A percentile compares a stretch with the other conserved stretches of the same genome.
Evolutionary conservation across 2,329 filamentous ascomycete species (phyloP).

Genomic region (Cordyceps militaris): DNA sequence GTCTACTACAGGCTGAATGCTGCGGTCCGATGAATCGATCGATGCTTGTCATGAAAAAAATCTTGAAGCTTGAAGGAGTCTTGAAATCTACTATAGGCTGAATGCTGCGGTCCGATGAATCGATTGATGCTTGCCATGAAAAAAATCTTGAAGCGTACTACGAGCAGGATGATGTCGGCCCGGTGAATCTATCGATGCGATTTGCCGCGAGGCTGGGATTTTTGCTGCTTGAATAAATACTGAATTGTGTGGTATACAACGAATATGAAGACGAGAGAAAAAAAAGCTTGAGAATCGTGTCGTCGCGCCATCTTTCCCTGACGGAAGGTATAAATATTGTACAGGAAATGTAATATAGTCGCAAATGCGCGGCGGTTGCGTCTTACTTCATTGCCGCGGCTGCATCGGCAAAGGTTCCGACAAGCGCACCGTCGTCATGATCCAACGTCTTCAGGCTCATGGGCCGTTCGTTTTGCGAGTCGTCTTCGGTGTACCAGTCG

Average conservation of each 20-base stretch:
- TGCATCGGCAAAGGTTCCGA: conserved; percentile 55
- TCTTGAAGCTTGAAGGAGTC: too few species aligned
- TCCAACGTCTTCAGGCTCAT: conserved; percentile 29
- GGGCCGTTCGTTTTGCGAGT: conserved; percentile 34
- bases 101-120: background rate
- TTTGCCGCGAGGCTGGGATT: background rate
- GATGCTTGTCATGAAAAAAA: too few species aligned
- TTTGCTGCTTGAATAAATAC: background rate
- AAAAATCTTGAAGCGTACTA: background rate
- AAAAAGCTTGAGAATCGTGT: background rate
- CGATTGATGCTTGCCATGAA: background rate
- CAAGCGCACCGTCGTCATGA: conserved; percentile 36
- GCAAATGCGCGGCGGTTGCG: background rate
- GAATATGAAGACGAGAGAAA: too few species aligned
- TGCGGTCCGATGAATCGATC: too few species aligned
- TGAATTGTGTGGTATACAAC: conserved; percentile 1
- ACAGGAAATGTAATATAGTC: conserved; percentile 3
- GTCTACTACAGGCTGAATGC: too few species aligned
- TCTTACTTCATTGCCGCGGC: conserved; percentile 42
- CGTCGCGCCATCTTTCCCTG: background rate
- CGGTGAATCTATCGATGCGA: background rate
- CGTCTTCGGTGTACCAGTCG: conserved; percentile 50
- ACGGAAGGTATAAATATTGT: conserved; percentile 10
- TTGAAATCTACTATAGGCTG: too few species aligned
- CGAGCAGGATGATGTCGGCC: background rate